A percentile compares a stretch with the other conserved stretches of the same genome.
These are phyloP conservation scores for Hydnomerulius pinastri DNA, from an alignment of 768 basidiomycete genomes.

Conservation along the genomic window DNA sequence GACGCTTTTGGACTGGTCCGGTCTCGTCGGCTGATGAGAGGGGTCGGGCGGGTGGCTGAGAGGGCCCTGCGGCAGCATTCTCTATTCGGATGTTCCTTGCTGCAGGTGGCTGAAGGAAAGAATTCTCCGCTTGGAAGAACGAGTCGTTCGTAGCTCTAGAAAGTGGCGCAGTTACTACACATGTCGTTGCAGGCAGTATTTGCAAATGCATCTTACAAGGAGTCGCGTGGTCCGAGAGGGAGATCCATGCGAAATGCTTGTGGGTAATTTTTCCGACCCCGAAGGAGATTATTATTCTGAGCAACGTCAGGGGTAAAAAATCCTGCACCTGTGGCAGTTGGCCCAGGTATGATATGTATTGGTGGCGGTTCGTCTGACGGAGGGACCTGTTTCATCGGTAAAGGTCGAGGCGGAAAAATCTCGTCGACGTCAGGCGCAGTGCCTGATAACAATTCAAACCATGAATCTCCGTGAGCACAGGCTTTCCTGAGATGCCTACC, in stretches of 20 bases:
- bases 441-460: constrained; percentile 43
- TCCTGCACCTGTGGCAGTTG: constrained; percentile 63
- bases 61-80: constrained; percentile 39
- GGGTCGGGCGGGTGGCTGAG: constrained; percentile 59
- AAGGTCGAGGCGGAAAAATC: constrained; percentile 64
- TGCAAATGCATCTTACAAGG: constrained; percentile 46
- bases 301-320: constrained; percentile 77
- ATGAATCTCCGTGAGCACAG: constrained; percentile 14
- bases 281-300: constrained; percentile 56
- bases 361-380: constrained; percentile 53
- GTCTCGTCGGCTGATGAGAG: constrained; percentile 83
- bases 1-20: constrained; percentile 74
- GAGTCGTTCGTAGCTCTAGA: constrained; percentile 58
- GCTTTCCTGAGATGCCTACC: constrained; percentile 48
- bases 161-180: constrained; percentile 8
- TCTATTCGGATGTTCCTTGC: constrained; percentile 47
- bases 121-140: constrained; percentile 55
- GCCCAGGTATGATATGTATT: constrained; percentile 39
- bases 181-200: background rate
- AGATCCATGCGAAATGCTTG: constrained; percentile 60
- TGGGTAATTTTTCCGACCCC: constrained; percentile 54
- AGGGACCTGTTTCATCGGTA: constrained; percentile 53
- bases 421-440: constrained; percentile 70
- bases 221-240: constrained; percentile 56
- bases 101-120: constrained; percentile 49